Evolutionary conservation across 169 alveolate genomes (phyloP).

Genomic region (Sarcocystis neurona): DNA sequence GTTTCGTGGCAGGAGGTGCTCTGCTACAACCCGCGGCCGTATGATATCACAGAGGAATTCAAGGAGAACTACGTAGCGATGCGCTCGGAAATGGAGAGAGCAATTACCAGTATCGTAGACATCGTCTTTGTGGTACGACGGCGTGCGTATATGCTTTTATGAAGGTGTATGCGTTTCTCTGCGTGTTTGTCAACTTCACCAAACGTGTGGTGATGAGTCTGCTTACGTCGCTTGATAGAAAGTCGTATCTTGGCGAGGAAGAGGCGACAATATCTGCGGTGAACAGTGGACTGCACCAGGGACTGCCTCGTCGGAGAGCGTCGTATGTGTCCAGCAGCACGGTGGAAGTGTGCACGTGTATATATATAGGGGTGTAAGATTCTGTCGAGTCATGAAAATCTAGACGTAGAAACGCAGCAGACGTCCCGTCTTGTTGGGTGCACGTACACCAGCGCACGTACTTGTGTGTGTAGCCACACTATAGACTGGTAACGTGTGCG

Average conservation of each 20-base stretch:
- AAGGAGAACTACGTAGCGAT: constrained; percentile 57
- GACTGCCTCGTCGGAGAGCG: neutral
- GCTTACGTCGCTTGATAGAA: no score
- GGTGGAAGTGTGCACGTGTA: no score
- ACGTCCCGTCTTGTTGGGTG: no score
- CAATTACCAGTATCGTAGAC: constrained; percentile 35
- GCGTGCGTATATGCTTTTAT: neutral
- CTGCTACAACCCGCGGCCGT: constrained; percentile 64
- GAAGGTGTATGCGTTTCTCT: no score
- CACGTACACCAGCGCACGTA: no score
- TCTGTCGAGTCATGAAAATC: no score
- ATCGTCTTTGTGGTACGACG: constrained; percentile 46
- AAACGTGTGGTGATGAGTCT: neutral
- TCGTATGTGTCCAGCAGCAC: no score
- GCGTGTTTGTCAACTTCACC: neutral
- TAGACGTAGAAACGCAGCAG: no score
- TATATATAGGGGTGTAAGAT: no score
- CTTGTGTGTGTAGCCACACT: no score
- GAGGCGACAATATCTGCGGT: neutral
- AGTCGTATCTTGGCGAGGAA: no score
- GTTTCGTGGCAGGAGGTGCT: constrained; percentile 63
- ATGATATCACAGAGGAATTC: constrained; percentile 28
- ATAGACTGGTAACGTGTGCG: no score
- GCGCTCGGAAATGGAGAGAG: constrained; percentile 35
- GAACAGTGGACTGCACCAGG: neutral